A percentile compares a stretch with the other conserved stretches of the same genome.
phyloP scores from a whole-genome alignment of 305 asterid species.

The Striga hermonthica region DNA sequence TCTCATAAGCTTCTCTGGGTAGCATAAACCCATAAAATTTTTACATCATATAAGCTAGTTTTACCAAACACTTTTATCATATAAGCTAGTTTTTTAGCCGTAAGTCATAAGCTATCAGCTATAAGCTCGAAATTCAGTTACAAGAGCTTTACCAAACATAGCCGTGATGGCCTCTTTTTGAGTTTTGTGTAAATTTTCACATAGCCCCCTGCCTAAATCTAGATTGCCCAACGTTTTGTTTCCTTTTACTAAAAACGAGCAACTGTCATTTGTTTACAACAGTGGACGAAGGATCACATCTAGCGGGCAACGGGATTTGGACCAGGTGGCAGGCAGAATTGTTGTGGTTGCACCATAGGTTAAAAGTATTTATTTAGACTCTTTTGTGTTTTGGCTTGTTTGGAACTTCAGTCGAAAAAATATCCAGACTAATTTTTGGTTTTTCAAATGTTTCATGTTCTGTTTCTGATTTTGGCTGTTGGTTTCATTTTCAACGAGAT shows the following conservation, averaged over 20 bases:
- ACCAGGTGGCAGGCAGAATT: conserved; percentile 59
- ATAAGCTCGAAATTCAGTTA: too few species aligned
- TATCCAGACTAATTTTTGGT: conserved; percentile 20
- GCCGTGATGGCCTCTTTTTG: too few species aligned
- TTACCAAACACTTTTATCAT: too few species aligned
- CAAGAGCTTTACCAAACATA: too few species aligned
- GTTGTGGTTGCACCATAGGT: conserved; percentile 43
- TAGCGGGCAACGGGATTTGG: conserved; percentile 53
- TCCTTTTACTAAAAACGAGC: background rate
- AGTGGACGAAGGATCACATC: conserved; percentile 60
- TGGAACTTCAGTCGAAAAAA: conserved; percentile 27
- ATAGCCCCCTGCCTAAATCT: background rate
- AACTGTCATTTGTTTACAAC: background rate
- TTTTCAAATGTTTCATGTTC: conserved; percentile 24
- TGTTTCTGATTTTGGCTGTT: conserved; percentile 30
- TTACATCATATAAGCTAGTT: too few species aligned
- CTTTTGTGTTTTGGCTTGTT: conserved; percentile 11
- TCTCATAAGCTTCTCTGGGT: too few species aligned
- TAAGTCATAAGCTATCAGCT: too few species aligned
- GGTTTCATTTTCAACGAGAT: background rate
- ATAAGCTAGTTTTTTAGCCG: too few species aligned
- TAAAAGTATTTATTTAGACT: background rate
- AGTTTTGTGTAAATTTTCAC: too few species aligned
- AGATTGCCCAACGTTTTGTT: background rate
- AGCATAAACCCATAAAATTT: too few species aligned